These are phyloP conservation scores for Metschnikowia baotianmanensis DNA, from an alignment of 805 yeast genomes.

Conservation along the genomic window DNA sequence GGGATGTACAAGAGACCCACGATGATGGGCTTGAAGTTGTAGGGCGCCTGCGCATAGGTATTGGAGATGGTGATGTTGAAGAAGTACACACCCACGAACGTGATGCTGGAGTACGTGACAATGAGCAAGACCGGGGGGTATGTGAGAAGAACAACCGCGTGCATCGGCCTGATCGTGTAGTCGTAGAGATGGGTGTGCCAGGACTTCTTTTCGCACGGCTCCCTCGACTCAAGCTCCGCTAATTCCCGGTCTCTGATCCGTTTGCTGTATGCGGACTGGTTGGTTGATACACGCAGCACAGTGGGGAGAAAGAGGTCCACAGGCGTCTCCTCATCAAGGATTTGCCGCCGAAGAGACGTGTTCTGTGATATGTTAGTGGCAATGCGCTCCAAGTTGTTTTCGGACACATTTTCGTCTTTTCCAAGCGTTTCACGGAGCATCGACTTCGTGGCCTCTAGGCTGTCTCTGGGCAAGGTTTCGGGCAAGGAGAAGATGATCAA, in stretches of 20 bases:
- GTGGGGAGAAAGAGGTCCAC: slow-evolving; percentile 43
- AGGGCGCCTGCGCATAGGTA: slow-evolving; percentile 61
- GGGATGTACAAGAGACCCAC: slow-evolving; percentile 81
- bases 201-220: not conserved
- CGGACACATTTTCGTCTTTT: slow-evolving; percentile 11
- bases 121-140: slow-evolving; percentile 77
- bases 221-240: slow-evolving; percentile 4
- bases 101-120: slow-evolving; percentile 63
- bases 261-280: slow-evolving; percentile 31
- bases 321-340: slow-evolving; percentile 26
- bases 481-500: slow-evolving; percentile 62
- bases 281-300: slow-evolving; percentile 36
- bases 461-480: slow-evolving; percentile 71
- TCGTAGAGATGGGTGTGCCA: slow-evolving; percentile 33
- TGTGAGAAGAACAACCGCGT: slow-evolving; percentile 55
- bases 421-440: slow-evolving; percentile 8
- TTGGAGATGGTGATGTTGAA: slow-evolving; percentile 72
- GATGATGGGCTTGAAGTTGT: slow-evolving; percentile 61
- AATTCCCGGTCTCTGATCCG: slow-evolving; percentile 26
- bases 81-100: slow-evolving; percentile 68
- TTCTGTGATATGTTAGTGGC: slow-evolving; percentile 32
- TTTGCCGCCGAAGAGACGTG: slow-evolving; percentile 14
- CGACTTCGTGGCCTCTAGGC: slow-evolving; percentile 43
- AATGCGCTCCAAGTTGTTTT: slow-evolving; percentile 28
- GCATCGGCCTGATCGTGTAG: slow-evolving; percentile 56